Conservation (phyloP, 2,329 filamentous ascomycete species). For the Colletotrichum sp. region DNA sequence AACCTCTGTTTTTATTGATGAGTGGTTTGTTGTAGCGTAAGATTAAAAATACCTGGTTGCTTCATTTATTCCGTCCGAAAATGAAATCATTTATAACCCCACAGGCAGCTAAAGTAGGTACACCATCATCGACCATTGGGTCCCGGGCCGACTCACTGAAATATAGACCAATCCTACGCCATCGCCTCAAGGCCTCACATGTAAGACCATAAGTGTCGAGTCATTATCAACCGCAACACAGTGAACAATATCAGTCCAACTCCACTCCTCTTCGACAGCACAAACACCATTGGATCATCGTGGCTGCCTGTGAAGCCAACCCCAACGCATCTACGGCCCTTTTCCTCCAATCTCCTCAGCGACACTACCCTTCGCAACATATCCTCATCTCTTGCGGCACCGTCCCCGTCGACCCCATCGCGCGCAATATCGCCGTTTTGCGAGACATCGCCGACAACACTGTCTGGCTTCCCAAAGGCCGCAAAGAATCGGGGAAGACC, state of each 20-base stretch:
- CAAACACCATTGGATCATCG: neutral
- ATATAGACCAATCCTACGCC: neutral
- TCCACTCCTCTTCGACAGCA: neutral
- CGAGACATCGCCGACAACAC: slow-evolving; percentile 46
- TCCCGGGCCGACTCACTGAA: neutral
- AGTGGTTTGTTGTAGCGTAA: too few species aligned
- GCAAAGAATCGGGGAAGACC: slow-evolving; percentile 51
- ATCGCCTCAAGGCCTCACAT: neutral
- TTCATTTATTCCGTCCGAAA: fast-evolving
- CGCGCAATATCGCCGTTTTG: slow-evolving; percentile 36
- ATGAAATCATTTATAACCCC: fast-evolving
- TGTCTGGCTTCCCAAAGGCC: slow-evolving; percentile 51
- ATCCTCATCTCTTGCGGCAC: slow-evolving; percentile 39
- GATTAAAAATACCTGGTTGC: neutral
- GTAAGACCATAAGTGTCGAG: fast-evolving
- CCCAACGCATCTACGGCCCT: neutral
- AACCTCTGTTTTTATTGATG: too few species aligned
- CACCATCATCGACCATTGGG: too few species aligned
- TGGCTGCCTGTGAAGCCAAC: neutral
- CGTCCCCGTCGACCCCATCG: slow-evolving; percentile 43
- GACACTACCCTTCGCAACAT: neutral
- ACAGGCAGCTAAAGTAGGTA: too few species aligned
- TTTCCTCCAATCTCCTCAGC: neutral
- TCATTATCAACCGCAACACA: neutral
- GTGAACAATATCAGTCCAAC: neutral